Conservation (phyloP, 345 rosid genomes). For the Mangifera indica region DNA sequence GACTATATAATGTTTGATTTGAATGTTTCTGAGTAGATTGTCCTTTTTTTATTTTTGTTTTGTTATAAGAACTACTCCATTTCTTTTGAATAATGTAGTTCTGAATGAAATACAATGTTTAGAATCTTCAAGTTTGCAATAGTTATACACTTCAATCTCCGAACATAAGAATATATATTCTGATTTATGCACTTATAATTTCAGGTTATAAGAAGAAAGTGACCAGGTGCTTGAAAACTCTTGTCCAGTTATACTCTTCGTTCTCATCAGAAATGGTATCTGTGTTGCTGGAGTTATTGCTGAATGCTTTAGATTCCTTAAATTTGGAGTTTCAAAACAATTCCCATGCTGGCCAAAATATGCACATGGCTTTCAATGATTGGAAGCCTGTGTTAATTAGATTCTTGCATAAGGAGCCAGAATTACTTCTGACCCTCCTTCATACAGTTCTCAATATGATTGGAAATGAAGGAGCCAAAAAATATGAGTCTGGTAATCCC, state of each 20-base stretch:
- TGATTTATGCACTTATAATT: conserved; percentile 24
- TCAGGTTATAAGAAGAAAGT: conserved; percentile 64
- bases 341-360: conserved; percentile 30
- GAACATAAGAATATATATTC: background rate
- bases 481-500: conserved; percentile 48
- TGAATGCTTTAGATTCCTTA: conserved; percentile 51
- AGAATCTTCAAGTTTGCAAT: conserved; percentile 12
- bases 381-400: conserved; percentile 64
- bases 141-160: conserved; percentile 7
- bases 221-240: conserved; percentile 48
- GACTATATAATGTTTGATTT: background rate
- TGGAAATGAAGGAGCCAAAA: conserved; percentile 41
- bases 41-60: background rate
- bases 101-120: background rate
- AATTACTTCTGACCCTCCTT: conserved; percentile 64
- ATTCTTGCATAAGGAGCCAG: conserved; percentile 71
- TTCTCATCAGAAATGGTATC: conserved; percentile 72
- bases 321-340: conserved; percentile 38
- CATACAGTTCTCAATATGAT: conserved; percentile 59
- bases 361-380: conserved; percentile 39
- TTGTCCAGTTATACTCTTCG: conserved; percentile 60
- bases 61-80: background rate
- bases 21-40: background rate
- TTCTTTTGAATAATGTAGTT: conserved; percentile 6
- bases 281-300: conserved; percentile 57